phyloP scores from a whole-genome alignment of 176 grass and related monocot species.

The Bothriochloa decipiens region DNA sequence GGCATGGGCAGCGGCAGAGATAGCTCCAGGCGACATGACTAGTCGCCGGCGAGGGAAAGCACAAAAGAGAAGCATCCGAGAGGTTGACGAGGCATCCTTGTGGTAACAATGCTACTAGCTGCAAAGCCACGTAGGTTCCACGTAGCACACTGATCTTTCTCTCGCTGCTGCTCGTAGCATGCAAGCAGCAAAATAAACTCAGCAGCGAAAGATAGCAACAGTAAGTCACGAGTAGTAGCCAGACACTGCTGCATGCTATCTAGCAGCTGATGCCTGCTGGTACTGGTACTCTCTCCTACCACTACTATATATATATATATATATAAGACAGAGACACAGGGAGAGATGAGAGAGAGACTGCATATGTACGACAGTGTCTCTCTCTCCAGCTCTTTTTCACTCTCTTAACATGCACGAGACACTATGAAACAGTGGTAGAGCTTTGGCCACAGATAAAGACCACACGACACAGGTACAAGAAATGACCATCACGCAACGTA shows the following conservation, averaged over 20 bases:
- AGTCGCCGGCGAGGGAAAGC: conserved; percentile 51
- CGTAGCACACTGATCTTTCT: neutral
- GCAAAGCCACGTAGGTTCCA: neutral
- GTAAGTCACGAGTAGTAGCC: conserved; percentile 27
- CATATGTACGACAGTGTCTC: too few relatives aligned
- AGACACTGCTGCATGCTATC: too few relatives aligned
- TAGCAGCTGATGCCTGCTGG: too few relatives aligned
- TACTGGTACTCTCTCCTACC: too few relatives aligned
- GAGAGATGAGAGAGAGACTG: too few relatives aligned
- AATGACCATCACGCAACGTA: conserved; percentile 42
- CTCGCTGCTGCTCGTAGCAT: neutral
- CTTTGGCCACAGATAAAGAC: conserved; percentile 67
- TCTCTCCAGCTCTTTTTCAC: too few relatives aligned
- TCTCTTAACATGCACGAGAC: conserved; percentile 60
- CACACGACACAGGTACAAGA: conserved; percentile 51
- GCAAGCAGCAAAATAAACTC: conserved; percentile 35
- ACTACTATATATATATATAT: too few relatives aligned
- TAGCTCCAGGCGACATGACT: conserved; percentile 47
- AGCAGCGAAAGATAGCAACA: conserved; percentile 30
- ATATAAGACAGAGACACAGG: too few relatives aligned
- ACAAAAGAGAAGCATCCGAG: conserved; percentile 62
- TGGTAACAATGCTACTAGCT: neutral
- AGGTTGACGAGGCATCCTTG: conserved; percentile 38
- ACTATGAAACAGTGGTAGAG: conserved; percentile 59
- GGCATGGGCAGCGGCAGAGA: neutral